Evolutionary conservation across 2,329 filamentous ascomycete species (phyloP).

Genomic region (Ustulina deusta): DNA sequence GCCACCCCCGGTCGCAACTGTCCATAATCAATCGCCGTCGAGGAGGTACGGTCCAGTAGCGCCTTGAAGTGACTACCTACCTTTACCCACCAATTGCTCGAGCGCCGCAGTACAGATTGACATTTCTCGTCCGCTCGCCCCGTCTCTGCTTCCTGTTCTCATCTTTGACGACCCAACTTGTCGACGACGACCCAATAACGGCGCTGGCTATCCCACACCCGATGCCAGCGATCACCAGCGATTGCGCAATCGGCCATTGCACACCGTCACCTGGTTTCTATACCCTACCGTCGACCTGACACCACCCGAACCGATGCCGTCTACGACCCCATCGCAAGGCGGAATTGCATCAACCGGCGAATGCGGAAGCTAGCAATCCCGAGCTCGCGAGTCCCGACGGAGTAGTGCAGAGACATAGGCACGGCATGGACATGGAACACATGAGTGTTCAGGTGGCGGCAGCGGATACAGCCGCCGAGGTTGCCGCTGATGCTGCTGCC

Average conservation of each 20-base stretch:
- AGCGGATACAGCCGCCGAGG: slow-evolving; percentile 52
- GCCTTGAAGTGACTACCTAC: background rate
- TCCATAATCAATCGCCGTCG: slow-evolving; percentile 13
- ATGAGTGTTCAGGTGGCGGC: slow-evolving; percentile 53
- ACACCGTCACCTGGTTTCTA: slow-evolving; percentile 14
- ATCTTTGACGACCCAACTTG: slow-evolving; percentile 14
- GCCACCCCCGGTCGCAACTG: slow-evolving; percentile 5
- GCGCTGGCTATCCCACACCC: slow-evolving; percentile 11
- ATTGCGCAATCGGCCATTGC: slow-evolving; percentile 32
- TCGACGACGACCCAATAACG: slow-evolving; percentile 22
- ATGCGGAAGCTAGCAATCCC: slow-evolving; percentile 37
- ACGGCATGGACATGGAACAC: slow-evolving; percentile 52
- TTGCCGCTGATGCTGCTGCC: slow-evolving; percentile 51
- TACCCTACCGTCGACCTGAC: slow-evolving; percentile 1
- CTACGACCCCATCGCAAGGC: slow-evolving; percentile 35
- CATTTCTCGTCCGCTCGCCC: slow-evolving; percentile 1
- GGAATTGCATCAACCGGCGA: slow-evolving; percentile 37
- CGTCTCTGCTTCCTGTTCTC: slow-evolving; percentile 1
- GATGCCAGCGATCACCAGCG: slow-evolving; percentile 31
- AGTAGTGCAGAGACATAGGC: background rate
- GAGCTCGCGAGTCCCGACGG: slow-evolving; percentile 35
- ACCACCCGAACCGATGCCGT: slow-evolving; percentile 38
- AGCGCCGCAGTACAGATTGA: background rate
- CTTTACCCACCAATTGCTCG: slow-evolving; percentile 4
- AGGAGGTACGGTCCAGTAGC: slow-evolving; percentile 18